Evolutionary conservation across 1,284 basidiomycete genomes (phyloP).

Genomic region (Irpex lacteus): DNA sequence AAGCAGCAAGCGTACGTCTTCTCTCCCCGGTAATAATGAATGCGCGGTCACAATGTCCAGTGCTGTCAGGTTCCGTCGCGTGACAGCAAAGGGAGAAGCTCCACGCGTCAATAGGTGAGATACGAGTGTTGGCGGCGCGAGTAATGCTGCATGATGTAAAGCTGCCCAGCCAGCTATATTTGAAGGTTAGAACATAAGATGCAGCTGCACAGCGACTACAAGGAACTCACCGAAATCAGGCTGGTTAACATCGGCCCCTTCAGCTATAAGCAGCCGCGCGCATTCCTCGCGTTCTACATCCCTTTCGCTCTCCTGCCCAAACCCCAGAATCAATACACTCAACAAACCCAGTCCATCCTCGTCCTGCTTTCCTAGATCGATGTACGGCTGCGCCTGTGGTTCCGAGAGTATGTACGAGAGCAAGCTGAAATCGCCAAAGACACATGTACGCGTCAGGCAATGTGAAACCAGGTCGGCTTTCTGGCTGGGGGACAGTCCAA

Average conservation of each 20-base stretch:
- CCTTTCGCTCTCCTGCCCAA: conserved; percentile 77
- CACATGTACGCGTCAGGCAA: conserved; percentile 67
- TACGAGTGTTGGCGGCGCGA: conserved; percentile 88
- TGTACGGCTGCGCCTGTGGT: conserved; percentile 62
- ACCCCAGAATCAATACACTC: conserved; percentile 79
- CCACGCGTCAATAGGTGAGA: conserved; percentile 93
- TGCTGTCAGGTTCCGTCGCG: conserved; percentile 75
- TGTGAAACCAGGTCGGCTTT: conserved; percentile 68
- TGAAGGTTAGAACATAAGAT: not conserved
- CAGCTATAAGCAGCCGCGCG: conserved; percentile 74
- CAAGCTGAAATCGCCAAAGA: conserved; percentile 70
- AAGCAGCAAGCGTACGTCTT: conserved; percentile 76
- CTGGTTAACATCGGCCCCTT: conserved; percentile 68
- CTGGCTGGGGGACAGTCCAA: conserved; percentile 64
- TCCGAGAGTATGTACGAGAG: conserved; percentile 72
- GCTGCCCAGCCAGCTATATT: conserved; percentile 89
- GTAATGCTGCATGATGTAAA: conserved; percentile 89
- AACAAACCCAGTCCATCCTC: conserved; percentile 83
- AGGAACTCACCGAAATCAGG: conserved; percentile 60
- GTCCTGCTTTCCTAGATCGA: conserved; percentile 70
- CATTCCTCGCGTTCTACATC: conserved; percentile 87
- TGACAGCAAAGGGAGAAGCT: conserved; percentile 75
- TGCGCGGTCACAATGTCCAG: conserved; percentile 84
- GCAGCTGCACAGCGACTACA: not conserved
- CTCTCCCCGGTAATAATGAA: conserved; percentile 73